A percentile compares a stretch with the other conserved stretches of the same genome.
phyloP scores from a whole-genome alignment of 148 eudicot species.

The Diospyros kaki region DNA sequence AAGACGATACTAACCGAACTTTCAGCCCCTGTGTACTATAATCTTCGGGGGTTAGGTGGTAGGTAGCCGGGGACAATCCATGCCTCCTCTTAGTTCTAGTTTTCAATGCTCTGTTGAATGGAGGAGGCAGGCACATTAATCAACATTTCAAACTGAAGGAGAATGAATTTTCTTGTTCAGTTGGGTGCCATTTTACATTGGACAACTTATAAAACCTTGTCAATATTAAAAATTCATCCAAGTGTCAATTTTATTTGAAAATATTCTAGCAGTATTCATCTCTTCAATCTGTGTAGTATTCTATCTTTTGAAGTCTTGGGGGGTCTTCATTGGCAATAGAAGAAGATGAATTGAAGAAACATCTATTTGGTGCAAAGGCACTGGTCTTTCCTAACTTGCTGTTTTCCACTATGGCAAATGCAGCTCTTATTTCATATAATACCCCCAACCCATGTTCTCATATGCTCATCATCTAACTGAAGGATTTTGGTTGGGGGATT shows the following conservation, averaged over 20 bases:
- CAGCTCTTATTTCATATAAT: no score
- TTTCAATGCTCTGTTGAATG: constrained; percentile 47
- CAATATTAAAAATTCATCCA: neutral
- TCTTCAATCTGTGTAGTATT: no score
- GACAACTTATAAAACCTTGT: neutral
- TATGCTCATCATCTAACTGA: no score
- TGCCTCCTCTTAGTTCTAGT: constrained; percentile 34
- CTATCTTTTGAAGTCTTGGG: no score
- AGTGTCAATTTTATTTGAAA: neutral
- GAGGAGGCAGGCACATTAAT: constrained; percentile 40
- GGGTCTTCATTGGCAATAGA: no score
- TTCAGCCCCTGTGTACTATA: constrained; percentile 29
- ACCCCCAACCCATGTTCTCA: no score
- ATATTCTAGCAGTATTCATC: no score
- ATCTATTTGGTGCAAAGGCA: no score
- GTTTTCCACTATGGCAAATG: no score
- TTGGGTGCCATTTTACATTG: neutral
- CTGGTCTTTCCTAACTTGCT: no score
- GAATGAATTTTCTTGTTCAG: constrained; percentile 9
- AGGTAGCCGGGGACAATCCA: constrained; percentile 26
- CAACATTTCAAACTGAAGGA: constrained; percentile 12
- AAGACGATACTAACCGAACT: constrained; percentile 29
- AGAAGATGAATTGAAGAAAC: no score
- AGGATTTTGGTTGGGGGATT: no score
- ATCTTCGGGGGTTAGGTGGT: constrained; percentile 8